Conservation (phyloP, 768 basidiomycete species). For the Kwoniella heveanensis region DNA sequence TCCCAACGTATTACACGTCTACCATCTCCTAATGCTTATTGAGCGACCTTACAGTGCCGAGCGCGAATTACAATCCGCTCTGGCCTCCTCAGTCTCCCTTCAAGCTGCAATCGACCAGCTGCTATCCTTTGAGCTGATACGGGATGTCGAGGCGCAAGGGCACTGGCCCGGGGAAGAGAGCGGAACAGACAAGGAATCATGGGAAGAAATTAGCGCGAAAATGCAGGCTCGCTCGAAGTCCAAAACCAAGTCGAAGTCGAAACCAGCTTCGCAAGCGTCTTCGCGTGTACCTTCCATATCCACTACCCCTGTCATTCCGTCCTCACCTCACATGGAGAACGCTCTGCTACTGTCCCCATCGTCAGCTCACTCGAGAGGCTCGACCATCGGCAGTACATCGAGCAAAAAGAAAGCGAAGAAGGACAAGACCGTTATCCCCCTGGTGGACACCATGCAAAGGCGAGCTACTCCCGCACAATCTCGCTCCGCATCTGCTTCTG, state of each 20-base stretch:
- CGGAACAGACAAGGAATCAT: constrained; percentile 5
- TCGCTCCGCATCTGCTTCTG: constrained; percentile 22
- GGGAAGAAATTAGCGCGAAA: constrained; percentile 2
- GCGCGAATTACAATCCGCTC: constrained; percentile 14
- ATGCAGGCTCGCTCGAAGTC: neutral
- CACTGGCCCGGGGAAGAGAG: constrained; percentile 42
- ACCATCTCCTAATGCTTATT: too few species aligned
- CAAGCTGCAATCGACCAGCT: constrained; percentile 49
- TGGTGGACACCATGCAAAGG: constrained; percentile 46
- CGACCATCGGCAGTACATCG: constrained; percentile 7
- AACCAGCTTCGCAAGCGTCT: constrained; percentile 7
- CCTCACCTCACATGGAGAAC: constrained; percentile 6
- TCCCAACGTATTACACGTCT: too few species aligned
- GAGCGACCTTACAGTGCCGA: constrained; percentile 17
- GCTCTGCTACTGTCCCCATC: constrained; percentile 6
- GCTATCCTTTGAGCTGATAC: constrained; percentile 46
- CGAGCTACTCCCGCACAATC: constrained; percentile 26
- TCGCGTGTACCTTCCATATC: constrained; percentile 12
- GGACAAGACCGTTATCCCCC: constrained; percentile 25
- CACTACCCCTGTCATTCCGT: neutral
- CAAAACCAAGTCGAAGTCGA: constrained; percentile 5
- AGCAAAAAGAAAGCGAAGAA: constrained; percentile 25
- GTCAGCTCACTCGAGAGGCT: constrained; percentile 13
- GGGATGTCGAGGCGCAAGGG: constrained; percentile 38
- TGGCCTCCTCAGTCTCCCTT: constrained; percentile 22